These are phyloP conservation scores for Aspergillus sp. DNA, from an alignment of 2,329 filamentous ascomycete species.

Conservation along the genomic window DNA sequence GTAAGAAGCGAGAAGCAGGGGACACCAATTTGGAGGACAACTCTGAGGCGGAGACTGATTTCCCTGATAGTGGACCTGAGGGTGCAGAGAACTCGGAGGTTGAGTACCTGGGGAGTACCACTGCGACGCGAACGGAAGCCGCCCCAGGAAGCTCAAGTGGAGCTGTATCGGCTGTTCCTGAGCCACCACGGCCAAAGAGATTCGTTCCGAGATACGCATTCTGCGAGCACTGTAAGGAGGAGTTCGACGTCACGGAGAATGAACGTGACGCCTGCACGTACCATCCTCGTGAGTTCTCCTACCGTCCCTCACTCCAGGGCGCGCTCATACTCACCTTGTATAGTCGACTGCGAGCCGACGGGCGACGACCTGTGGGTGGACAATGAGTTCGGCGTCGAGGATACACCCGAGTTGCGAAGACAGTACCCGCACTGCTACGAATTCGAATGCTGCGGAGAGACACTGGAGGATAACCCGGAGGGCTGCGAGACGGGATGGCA, in stretches of 20 bases:
- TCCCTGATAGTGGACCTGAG: no score
- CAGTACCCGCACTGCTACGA: neutral
- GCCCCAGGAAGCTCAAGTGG: neutral
- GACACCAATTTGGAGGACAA: no score
- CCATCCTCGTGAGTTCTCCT: neutral
- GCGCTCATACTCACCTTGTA: neutral
- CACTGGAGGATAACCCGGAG: neutral
- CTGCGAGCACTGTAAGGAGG: neutral
- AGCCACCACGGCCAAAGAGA: neutral
- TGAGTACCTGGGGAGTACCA: no score
- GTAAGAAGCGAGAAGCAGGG: no score
- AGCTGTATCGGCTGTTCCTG: no score
- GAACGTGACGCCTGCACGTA: neutral
- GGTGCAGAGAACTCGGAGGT: no score
- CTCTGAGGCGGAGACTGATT: no score
- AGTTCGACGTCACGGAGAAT: slow-evolving; percentile 8
- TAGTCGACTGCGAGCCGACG: neutral
- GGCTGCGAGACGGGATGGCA: neutral
- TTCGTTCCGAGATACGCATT: neutral
- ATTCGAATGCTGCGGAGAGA: neutral
- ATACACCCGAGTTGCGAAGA: neutral
- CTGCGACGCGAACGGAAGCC: neutral
- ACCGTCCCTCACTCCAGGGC: no score
- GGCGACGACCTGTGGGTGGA: neutral
- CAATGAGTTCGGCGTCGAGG: neutral